phyloP scores from a whole-genome alignment of 2,329 filamentous ascomycete genomes.

The Thermothelomyces thermophilus region DNA sequence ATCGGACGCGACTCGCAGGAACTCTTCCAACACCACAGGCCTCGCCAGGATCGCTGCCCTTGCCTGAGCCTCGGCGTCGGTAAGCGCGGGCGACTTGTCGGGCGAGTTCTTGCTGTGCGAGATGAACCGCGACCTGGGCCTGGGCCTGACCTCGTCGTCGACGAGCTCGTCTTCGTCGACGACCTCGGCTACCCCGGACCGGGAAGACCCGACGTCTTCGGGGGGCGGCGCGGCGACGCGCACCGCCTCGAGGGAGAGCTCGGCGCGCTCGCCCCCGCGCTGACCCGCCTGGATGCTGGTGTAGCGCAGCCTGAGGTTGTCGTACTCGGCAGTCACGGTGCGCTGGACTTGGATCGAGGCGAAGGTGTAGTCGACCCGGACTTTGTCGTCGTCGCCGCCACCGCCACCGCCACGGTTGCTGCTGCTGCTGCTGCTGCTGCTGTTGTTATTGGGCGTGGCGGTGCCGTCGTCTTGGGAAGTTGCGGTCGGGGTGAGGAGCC shows the following conservation, averaged over 20 bases:
- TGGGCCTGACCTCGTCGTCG: not conserved
- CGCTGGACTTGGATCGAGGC: constrained; percentile 48
- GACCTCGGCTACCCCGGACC: no score
- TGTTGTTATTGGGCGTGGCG: not conserved
- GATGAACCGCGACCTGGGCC: not conserved
- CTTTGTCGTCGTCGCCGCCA: not conserved
- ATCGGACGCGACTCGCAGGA: not conserved
- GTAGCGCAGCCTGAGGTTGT: constrained; percentile 43
- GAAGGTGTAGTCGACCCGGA: constrained; percentile 36
- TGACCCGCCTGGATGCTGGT: constrained; percentile 46
- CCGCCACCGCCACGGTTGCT: not conserved
- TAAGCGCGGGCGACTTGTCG: not conserved
- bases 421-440: not conserved
- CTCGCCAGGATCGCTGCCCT: not conserved
- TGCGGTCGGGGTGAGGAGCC: not conserved
- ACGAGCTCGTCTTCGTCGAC: not conserved
- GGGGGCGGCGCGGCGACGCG: constrained; percentile 8
- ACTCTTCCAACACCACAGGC: not conserved
- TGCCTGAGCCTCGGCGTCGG: not conserved
- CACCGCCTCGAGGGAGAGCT: constrained; percentile 40
- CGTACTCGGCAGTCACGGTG: constrained; percentile 36
- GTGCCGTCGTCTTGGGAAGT: not conserved
- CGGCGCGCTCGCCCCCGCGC: constrained; percentile 45
- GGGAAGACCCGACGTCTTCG: not conserved
- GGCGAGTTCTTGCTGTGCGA: not conserved